These are phyloP conservation scores for Phaeodactylum tricornutum DNA, from an alignment of 108 stramenopile species.

Conservation along the genomic window DNA sequence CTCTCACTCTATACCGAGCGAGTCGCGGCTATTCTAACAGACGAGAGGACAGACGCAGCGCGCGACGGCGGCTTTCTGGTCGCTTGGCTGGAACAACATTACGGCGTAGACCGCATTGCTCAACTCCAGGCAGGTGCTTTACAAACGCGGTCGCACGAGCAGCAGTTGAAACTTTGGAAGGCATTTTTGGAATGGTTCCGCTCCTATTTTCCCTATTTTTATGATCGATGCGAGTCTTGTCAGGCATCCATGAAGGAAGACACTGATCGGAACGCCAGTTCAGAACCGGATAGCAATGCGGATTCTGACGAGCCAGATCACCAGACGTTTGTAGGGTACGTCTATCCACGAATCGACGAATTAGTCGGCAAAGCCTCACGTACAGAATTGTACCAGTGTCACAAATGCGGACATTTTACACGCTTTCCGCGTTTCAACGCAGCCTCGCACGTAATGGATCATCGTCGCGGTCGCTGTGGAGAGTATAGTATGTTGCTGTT, in stretches of 20 bases:
- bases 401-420: slow-evolving; percentile 32
- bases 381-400: slow-evolving; percentile 50
- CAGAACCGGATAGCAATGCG: slow-evolving; percentile 6
- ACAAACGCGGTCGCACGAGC: not conserved
- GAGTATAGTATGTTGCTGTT: slow-evolving; percentile 55
- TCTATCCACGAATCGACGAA: slow-evolving; percentile 20
- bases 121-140: slow-evolving; percentile 14
- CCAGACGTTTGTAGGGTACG: slow-evolving; percentile 45
- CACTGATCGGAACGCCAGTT: slow-evolving; percentile 1
- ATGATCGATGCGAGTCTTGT: slow-evolving; percentile 40
- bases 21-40: slow-evolving; percentile 34
- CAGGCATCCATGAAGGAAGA: slow-evolving; percentile 42
- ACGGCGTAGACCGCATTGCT: slow-evolving; percentile 24
- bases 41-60: slow-evolving; percentile 24
- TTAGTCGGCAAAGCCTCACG: slow-evolving; percentile 41
- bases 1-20: slow-evolving; percentile 38
- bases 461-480: slow-evolving; percentile 42
- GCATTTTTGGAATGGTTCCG: slow-evolving; percentile 53
- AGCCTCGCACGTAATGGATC: slow-evolving; percentile 27
- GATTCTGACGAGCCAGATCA: slow-evolving; percentile 12
- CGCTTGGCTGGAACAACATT: slow-evolving; percentile 39
- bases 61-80: slow-evolving; percentile 1
- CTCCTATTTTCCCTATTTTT: slow-evolving; percentile 44
- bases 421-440: slow-evolving; percentile 60
- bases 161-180: slow-evolving; percentile 22